Evolutionary conservation across 108 stramenopile species (phyloP).

Genomic region (Parietichytrium sp.): DNA sequence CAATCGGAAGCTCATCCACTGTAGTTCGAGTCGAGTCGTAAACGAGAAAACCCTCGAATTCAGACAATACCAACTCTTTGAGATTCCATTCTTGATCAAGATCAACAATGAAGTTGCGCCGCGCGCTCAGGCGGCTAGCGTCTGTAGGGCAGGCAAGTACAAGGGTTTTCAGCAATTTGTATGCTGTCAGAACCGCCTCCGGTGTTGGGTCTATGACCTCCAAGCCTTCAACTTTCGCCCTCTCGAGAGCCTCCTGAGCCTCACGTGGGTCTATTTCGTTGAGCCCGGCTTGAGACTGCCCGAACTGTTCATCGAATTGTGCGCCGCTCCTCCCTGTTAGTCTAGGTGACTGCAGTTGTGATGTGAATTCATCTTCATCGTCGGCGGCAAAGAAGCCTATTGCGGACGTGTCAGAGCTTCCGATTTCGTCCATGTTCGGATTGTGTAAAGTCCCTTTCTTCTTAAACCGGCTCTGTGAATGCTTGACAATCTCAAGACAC

Average conservation of each 20-base stretch:
- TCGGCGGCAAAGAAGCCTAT: conserved; percentile 34
- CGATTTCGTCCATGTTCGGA: not conserved
- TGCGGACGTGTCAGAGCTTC: not conserved
- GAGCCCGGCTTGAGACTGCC: conserved; percentile 14
- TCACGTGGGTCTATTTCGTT: not conserved
- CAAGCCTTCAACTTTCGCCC: too few species aligned
- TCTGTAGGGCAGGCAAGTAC: too few species aligned
- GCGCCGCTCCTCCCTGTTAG: too few species aligned
- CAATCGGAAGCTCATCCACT: too few species aligned
- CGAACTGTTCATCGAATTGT: too few species aligned
- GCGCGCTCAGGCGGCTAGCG: not conserved
- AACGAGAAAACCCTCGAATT: conserved; percentile 10
- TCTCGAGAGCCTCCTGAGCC: too few species aligned
- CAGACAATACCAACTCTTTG: not conserved
- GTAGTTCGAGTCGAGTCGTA: too few species aligned
- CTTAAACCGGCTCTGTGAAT: too few species aligned
- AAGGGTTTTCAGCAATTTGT: not conserved
- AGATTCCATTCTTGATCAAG: conserved; percentile 15
- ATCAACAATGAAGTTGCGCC: not conserved
- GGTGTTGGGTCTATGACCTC: not conserved
- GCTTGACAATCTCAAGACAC: not conserved
- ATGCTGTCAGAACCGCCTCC: not conserved
- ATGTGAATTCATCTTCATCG: conserved; percentile 5
- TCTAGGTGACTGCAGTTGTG: too few species aligned
- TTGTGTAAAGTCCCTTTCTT: too few species aligned